phyloP scores from a whole-genome alignment of 78 protist genomes.

The Chrysochromulina parva region DNA sequence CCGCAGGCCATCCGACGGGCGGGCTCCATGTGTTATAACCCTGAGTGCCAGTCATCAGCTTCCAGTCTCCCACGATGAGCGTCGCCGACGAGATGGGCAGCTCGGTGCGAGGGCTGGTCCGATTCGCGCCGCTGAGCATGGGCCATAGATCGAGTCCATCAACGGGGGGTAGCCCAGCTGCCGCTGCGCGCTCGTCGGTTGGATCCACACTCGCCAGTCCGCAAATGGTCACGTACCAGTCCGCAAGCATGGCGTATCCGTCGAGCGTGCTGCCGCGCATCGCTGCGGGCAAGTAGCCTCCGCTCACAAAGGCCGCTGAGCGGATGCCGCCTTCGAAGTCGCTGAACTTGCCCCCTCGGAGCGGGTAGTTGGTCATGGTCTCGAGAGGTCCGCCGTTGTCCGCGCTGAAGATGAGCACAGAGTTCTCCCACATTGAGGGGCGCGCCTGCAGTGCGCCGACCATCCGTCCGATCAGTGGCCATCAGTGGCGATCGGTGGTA shows the following conservation, averaged over 20 bases:
- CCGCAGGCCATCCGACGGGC: no score
- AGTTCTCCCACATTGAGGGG: constrained; percentile 57
- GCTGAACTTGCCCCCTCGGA: constrained; percentile 50
- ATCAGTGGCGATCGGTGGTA: no score
- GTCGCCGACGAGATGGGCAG: background rate
- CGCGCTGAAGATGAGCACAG: constrained; percentile 39
- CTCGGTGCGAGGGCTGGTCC: background rate
- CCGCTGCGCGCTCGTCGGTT: constrained; percentile 17
- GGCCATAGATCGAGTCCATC: constrained; percentile 26
- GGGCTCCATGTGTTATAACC: no score
- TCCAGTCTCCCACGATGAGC: background rate
- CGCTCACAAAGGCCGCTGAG: constrained; percentile 36
- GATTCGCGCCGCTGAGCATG: background rate
- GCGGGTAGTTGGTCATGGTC: constrained; percentile 38
- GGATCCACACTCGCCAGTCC: constrained; percentile 48
- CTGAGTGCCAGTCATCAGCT: background rate
- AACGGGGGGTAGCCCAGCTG: constrained; percentile 21
- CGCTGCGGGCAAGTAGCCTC: constrained; percentile 34
- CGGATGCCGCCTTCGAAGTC: constrained; percentile 54
- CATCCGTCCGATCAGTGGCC: background rate
- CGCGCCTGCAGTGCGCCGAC: background rate
- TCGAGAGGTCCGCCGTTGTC: constrained; percentile 48
- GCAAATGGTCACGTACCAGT: constrained; percentile 53
- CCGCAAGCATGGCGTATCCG: background rate
- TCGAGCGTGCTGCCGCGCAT: constrained; percentile 30